Percentiles rank a stretch among this genome's conserved stretches.
These are phyloP conservation scores for Rhizoclosmatium globosum DNA, from an alignment of 192 early-diverging fungal genomes.

Conservation along the genomic window DNA sequence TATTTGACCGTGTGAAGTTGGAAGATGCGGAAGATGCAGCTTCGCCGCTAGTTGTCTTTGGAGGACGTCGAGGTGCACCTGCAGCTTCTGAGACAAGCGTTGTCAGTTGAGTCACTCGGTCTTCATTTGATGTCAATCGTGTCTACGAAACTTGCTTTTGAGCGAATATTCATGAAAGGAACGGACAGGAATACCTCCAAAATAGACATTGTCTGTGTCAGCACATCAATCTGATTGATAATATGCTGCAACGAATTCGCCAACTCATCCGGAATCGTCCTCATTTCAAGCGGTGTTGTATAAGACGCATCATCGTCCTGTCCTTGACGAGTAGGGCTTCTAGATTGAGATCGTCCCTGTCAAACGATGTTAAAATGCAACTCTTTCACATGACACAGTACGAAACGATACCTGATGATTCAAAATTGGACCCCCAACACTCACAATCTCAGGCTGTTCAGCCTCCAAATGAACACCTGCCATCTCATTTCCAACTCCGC, in stretches of 20 bases:
- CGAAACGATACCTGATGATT: not conserved
- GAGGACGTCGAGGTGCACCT: not conserved
- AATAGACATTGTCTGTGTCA: constrained; percentile 69
- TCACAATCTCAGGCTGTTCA: constrained; percentile 23
- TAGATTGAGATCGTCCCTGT: not conserved
- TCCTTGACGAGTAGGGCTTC: constrained; percentile 15
- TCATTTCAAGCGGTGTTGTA: constrained; percentile 43
- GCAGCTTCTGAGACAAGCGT: constrained; percentile 14
- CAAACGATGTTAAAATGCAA: constrained; percentile 7
- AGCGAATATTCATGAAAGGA: not conserved
- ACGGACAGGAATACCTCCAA: constrained; percentile 52
- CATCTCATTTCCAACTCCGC: not conserved
- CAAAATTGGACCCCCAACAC: constrained; percentile 16
- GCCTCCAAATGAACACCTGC: constrained; percentile 16
- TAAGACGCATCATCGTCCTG: constrained; percentile 1
- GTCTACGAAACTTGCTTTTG: constrained; percentile 37
- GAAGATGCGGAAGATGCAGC: not conserved
- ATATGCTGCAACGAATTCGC: constrained; percentile 56
- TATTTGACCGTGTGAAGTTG: not conserved
- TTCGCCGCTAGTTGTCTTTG: not conserved
- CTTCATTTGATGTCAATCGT: constrained; percentile 62
- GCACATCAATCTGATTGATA: constrained; percentile 59
- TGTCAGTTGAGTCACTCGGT: constrained; percentile 52
- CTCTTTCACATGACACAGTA: not conserved
- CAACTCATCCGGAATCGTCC: constrained; percentile 53